Evolutionary conservation across 352 stramenopile species (phyloP).

Genomic region (Pythium brachiatum): DNA sequence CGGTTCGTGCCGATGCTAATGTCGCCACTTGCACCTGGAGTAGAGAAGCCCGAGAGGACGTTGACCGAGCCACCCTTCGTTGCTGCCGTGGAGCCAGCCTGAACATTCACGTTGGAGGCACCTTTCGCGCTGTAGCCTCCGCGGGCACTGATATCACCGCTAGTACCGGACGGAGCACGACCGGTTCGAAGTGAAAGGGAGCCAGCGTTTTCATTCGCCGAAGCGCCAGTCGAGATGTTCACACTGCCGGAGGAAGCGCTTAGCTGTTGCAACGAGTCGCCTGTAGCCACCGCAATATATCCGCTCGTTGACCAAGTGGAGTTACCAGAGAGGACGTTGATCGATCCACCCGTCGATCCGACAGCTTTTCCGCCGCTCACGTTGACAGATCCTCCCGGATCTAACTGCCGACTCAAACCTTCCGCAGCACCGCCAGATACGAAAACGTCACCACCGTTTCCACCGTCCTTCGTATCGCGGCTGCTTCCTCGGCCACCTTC

Average conservation of each 20-base stretch:
- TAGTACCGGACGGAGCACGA: constrained; percentile 38
- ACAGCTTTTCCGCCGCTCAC: constrained; percentile 46
- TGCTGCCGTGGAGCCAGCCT: constrained; percentile 43
- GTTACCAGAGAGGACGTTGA: constrained; percentile 52
- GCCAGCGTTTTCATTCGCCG: constrained; percentile 44
- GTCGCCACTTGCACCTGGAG: constrained; percentile 45
- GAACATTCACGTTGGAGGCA: constrained; percentile 46
- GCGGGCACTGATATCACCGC: constrained; percentile 54
- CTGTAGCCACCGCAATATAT: constrained; percentile 50
- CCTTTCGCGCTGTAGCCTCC: constrained; percentile 43
- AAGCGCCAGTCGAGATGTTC: constrained; percentile 39
- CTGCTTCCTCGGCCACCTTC: constrained; percentile 40
- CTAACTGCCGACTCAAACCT: constrained; percentile 37
- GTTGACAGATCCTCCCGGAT: constrained; percentile 50
- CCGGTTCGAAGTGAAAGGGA: constrained; percentile 41
- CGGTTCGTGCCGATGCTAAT: constrained; percentile 59
- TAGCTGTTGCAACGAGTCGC: constrained; percentile 39
- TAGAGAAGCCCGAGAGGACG: constrained; percentile 46
- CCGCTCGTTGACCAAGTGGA: constrained; percentile 59
- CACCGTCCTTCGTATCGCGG: constrained; percentile 52
- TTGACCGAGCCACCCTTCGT: constrained; percentile 49
- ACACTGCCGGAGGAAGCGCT: constrained; percentile 45
- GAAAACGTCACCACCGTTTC: constrained; percentile 64
- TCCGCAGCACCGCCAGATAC: constrained; percentile 59
- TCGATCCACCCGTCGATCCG: constrained; percentile 50